Evolutionary conservation across 257 asterid species (phyloP), one percentile per base, ranked within the genome.

Genomic region (Plantago ovata): DNA sequence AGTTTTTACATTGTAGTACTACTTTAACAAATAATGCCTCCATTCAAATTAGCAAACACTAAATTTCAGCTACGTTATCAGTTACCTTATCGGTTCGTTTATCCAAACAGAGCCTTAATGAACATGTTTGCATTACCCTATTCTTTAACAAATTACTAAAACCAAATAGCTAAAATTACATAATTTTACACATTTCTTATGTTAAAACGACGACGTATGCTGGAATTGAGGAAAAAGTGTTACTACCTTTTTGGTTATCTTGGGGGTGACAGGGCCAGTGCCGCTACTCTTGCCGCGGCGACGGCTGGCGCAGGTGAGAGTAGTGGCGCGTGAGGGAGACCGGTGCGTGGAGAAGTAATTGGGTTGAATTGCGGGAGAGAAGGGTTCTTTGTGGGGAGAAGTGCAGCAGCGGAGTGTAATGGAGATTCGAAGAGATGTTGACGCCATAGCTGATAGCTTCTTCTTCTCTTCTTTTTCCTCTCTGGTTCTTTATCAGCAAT

Each of bases 221-320:
- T 20, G 15, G 0, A 28, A 48, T 21, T 13, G 13, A 3, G 1
- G 7, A 49, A 49, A 21, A 49, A 13, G 32, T 22, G 11, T 15
- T 9, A 16, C 18, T 66, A 76, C 88, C 81, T 81, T 80, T 72
- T 53, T 74, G 38, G 9, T 53, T 56, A 76, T 83, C 72, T 77
- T 73, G 44, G 94, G 59, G 36, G 81, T 19, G 42, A 62, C 36
- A 15, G 82, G 47, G n/a, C n/a, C n/a, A n/a, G n/a, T n/a, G n/a
- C n/a, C n/a, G n/a, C n/a, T n/a, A n/a, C 62, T 68, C 13, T 88
- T 85, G 70, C 87, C 83, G 79, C 84, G 73, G n/a, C 92, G 89
- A 71, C 92, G 89, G 82, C 80, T 72, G 75, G 81, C 69, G 72
- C 77, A 81, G 46, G 72, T 62, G 64, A 83, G 74, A 47, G 64